Evolutionary conservation across 108 stramenopile species (phyloP).

Genomic region (Fragilariopsis cylindrus): DNA sequence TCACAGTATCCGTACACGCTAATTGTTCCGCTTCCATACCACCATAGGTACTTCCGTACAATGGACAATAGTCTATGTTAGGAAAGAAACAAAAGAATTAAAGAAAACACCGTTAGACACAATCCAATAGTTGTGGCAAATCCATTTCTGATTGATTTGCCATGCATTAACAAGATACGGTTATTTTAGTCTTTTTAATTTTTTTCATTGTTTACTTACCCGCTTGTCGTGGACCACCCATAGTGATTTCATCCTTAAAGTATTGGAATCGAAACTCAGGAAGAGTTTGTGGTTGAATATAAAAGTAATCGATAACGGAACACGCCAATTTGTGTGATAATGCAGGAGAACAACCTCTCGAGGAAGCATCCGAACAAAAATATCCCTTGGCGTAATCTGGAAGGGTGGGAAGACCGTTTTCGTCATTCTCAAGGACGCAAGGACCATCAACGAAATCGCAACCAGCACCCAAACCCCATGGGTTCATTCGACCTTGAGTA

Average conservation of each 20-base stretch:
- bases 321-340: conserved; percentile 82
- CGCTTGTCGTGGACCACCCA: conserved; percentile 75
- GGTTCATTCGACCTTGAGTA: conserved; percentile 39
- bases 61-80: conserved; percentile 70
- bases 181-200: not conserved
- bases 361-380: conserved; percentile 64
- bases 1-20: conserved; percentile 56
- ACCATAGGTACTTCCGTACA: conserved; percentile 71
- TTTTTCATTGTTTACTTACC: too few relatives aligned
- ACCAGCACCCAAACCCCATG: conserved; percentile 74
- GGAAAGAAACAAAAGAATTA: too few relatives aligned
- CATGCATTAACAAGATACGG: too few relatives aligned
- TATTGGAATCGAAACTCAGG: conserved; percentile 66
- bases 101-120: not conserved
- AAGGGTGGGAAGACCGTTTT: conserved; percentile 39
- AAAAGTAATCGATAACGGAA: conserved; percentile 71
- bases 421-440: conserved; percentile 49
- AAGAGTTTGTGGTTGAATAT: conserved; percentile 44
- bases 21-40: conserved; percentile 57
- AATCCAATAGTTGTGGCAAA: too few relatives aligned
- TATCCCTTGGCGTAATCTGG: conserved; percentile 67
- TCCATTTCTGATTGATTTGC: too few relatives aligned
- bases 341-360: conserved; percentile 67
- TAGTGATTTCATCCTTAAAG: conserved; percentile 50
- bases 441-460: conserved; percentile 75